These are phyloP conservation scores for Puccinia triticina DNA, from an alignment of 1,284 basidiomycete species.

Conservation along the genomic window DNA sequence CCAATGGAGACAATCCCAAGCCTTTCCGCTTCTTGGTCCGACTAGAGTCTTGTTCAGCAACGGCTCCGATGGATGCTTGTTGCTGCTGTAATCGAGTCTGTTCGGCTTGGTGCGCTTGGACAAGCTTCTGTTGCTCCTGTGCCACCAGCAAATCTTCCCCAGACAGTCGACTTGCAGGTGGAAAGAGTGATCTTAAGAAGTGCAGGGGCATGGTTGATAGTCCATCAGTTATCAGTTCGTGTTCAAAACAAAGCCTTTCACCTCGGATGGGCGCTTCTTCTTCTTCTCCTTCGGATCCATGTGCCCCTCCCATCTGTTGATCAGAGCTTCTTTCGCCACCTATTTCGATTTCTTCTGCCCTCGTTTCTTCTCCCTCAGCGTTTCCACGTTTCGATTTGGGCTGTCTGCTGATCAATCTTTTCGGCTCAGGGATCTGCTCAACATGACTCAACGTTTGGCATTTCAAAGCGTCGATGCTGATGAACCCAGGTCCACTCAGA, in stretches of 20 bases:
- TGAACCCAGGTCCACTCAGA: conserved; percentile 39
- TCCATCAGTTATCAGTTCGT: conserved; percentile 48
- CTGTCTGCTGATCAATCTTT: neutral
- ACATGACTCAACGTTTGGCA: conserved; percentile 49
- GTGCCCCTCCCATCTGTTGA: conserved; percentile 2
- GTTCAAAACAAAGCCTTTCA: conserved; percentile 49
- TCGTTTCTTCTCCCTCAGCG: conserved; percentile 13
- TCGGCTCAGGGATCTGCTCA: conserved; percentile 36
- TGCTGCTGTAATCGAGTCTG: neutral
- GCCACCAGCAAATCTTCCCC: conserved; percentile 19
- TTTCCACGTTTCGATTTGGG: conserved; percentile 6
- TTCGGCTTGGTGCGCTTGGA: conserved; percentile 2
- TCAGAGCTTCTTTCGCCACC: conserved; percentile 18
- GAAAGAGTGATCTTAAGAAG: conserved; percentile 50
- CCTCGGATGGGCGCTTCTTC: conserved; percentile 38
- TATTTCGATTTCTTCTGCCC: conserved; percentile 28
- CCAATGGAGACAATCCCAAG: neutral
- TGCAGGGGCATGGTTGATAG: conserved; percentile 48
- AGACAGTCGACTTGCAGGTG: conserved; percentile 32
- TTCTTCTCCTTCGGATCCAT: neutral
- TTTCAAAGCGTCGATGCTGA: conserved; percentile 49
- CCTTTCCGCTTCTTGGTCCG: conserved; percentile 43
- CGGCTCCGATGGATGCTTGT: neutral
- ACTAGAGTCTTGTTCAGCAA: neutral
- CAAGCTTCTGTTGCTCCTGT: conserved; percentile 20